Evolutionary conservation across 2,329 filamentous ascomycete species (phyloP).

Genomic region (Fusarium phyllophilum): DNA sequence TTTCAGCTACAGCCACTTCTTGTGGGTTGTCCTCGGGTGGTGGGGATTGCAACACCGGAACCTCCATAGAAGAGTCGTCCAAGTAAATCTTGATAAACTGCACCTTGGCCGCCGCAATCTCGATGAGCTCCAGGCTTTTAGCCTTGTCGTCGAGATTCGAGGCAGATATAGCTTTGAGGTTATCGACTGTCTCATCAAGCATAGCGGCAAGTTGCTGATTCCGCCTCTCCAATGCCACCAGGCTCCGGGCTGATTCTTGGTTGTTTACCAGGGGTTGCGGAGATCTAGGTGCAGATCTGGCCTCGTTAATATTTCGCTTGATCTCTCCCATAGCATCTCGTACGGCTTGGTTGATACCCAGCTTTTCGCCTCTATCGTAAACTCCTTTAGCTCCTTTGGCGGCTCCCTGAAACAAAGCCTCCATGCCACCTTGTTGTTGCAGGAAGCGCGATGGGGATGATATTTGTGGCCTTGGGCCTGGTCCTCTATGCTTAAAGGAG

Average conservation of each 20-base stretch:
- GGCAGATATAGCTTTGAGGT: conserved; percentile 69
- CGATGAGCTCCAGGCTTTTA: conserved; percentile 63
- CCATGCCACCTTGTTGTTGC: conserved; percentile 70
- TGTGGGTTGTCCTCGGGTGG: conserved; percentile 23
- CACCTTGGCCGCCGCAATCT: conserved; percentile 69
- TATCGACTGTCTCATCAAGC: conserved; percentile 72
- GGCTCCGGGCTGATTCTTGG: conserved; percentile 47
- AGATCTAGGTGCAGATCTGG: conserved; percentile 55
- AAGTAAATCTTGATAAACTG: conserved; percentile 72
- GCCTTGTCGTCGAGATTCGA: conserved; percentile 59
- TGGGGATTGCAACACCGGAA: conserved; percentile 50
- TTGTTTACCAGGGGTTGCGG: conserved; percentile 51
- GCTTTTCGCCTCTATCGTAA: conserved; percentile 76
- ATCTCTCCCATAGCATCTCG: conserved; percentile 86
- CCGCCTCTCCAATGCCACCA: conserved; percentile 68
- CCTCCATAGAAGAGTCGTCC: conserved; percentile 65
- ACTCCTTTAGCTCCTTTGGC: conserved; percentile 81
- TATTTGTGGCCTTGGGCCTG: conserved; percentile 57
- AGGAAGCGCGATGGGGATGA: conserved; percentile 60
- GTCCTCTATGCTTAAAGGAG: conserved; percentile 54
- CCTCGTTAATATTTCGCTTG: conserved; percentile 76
- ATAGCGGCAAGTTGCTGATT: conserved; percentile 75
- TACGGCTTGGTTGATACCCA: conserved; percentile 83
- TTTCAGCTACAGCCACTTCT: conserved; percentile 23
- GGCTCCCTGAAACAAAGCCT: conserved; percentile 78